Evolutionary conservation across 768 basidiomycete species (phyloP), one percentile per base, ranked within the genome.

Genomic region (Trametes punicea): DNA sequence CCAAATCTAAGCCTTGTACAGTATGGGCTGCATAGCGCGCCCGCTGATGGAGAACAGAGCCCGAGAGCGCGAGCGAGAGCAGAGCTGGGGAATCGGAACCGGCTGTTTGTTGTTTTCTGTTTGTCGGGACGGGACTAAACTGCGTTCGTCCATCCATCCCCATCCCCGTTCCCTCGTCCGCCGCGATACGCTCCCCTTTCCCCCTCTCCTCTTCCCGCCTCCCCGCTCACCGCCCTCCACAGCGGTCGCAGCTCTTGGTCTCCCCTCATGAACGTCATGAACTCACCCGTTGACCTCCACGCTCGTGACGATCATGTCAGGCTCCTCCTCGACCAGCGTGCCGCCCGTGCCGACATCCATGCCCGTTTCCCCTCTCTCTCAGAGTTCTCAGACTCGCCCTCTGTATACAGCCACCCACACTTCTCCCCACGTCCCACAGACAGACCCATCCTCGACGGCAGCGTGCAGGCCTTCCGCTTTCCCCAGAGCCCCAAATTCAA

Each of bases 381-480:
- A 21, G 78, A 85, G 61, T 77, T 76, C 50, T 76, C 81, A 39
- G 85, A 88, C 70, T 80, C 86, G 51, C 85, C 85, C 62, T 88
- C 87, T 46, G 73, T 87, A 61, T 88, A 89, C 68, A 85, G 80
- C 67, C 80, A 75, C 60, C 64, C 80, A 53, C 77, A 80, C 67
- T 81, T 81, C 67, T 83, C 84, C 31, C 82, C 84, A 25, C 73
- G 70, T 51, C 70, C 74, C 29, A 57, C 60, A 30, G 72, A 76
- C 61, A 66, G 62, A 41, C 65, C 68, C 39, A 67, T 71, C 38
- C 59, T 60, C 52, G 66, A 65, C 34, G 60, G 65, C 48, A 66
- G 66, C 56, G 50, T 68, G 38, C 56, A 62, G 31, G 60, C 67
- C 10, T 69, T 71, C 64, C 60, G 68, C 62, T 68, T 69, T 56